Evolutionary conservation across 2,329 filamentous ascomycete species (phyloP), one percentile per base, ranked within the genome.

Genomic region (Cucurbitaria berberidis): DNA sequence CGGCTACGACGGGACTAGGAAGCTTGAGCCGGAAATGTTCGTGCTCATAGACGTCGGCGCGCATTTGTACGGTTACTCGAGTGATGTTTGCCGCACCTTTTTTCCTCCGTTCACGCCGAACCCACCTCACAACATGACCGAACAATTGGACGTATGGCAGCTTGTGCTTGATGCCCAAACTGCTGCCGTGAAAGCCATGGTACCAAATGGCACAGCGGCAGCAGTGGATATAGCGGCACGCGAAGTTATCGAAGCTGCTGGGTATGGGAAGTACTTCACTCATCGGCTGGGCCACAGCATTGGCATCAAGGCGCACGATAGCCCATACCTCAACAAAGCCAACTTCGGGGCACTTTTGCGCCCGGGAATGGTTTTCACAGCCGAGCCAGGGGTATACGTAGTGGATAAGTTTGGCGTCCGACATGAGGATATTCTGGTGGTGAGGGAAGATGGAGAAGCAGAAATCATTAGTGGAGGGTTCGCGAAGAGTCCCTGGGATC

Each of bases 271-370:
- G 18, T 78, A 77, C 0, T 88, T 88, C 57, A 87, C 85, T 1
- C 85, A 88, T 59, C 79, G 85, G 1, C 74, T 88, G 1, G 85
- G 85, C 1, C 86, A 88, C 60, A 82, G 85, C 1, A 86, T 88
- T 42, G 86, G 85, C 0, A 86, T 88, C 65, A 87, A 88, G 71
- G 85, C 85, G 1, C 85, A 87, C 57, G 85, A 88, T 64, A 84
- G 82, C 26, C 85, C 85, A 0, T 88, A 87, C 59, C 72, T 88
- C 27, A 86, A 88, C 66, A 84, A 86, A 62, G 86, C 83, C 51
- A 88, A 88, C 60, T 74, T 73, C 2, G 70, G 66, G 1, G 74
- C 76, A 0, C 62, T 74, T 0, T 72, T 87, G 5, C 74, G 76
- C 40, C 74, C 82, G 0, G 85, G 85, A 0, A 88, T 88, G 85